Base-by-base conservation (phyloP, 2,329 filamentous ascomycete species). In the Talaromyces sp. region DNA sequence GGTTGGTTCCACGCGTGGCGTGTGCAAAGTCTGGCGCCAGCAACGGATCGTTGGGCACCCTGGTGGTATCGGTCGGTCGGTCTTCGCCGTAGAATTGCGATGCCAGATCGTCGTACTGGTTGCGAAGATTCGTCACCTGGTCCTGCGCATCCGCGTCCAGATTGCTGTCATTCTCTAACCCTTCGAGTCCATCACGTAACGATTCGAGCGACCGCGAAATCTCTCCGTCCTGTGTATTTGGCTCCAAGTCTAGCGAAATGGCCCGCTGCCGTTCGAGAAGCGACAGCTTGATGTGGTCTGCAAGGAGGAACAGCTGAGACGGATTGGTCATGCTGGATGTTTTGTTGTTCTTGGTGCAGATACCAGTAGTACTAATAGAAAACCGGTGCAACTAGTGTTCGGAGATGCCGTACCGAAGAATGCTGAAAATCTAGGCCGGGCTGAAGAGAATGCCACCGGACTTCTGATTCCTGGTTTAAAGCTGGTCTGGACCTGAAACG, bases 221-320 rank as follows among this genome's bases (percentile, higher is more conserved):
- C 75, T 96, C 90, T 47, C 89, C 89, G 78, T 97, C 92, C 76
- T 96, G 91, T 23, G 88, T 87, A 72, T 89, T 89, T 57, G 86
- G 86, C 63, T 92, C 86, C 61, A 96, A 85, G 68, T 92, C 88
- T 52, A 96, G 84, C 14, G 87, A 90, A 69, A 91, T 87, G 56
- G 93, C 92, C 62, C 94, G 88, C 78, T 96, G 89, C 62, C 94
- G 88, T 80, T 98, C 95, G 30, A 98, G 87, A 16, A 99, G 84
- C 14, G 93, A 96, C 64, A 98, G 86, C 79, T 98, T 97, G 82
- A 98, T 91, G 78, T 98, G 94, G 79, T 99, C 95, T 71, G 93
- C 92, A 62, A 98, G 87, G 59, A 98, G 89, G 75, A 93, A 92
- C 68, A 98, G 88, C 76, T 97, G 93, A 14, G 83, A 83, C 56